These are phyloP conservation scores for Trichoderma parareesei DNA, from an alignment of 495 filamentous ascomycete genomes.

Conservation along the genomic window DNA sequence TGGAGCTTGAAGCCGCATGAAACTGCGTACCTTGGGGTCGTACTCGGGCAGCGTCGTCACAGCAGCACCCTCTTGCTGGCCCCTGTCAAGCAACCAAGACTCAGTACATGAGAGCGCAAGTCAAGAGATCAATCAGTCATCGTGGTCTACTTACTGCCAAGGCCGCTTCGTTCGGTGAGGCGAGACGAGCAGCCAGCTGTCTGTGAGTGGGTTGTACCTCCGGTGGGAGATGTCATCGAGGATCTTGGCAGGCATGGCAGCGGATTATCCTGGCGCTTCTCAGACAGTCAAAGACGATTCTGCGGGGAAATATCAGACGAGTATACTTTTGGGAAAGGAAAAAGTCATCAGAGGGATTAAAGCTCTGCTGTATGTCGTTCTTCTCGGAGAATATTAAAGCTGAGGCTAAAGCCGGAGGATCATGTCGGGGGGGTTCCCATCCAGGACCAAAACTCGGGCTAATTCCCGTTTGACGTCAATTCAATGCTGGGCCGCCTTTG, in stretches of 20 bases:
- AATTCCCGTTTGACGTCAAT: background rate
- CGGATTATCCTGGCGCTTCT: background rate
- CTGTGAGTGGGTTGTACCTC: constrained; percentile 84
- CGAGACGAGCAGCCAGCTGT: constrained; percentile 86
- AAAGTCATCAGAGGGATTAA: background rate
- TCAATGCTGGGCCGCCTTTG: background rate
- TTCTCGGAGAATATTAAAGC: background rate
- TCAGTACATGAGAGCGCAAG: background rate
- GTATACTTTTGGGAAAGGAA: background rate
- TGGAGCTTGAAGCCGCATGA: background rate
- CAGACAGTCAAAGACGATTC: background rate
- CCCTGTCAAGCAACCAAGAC: constrained; percentile 43
- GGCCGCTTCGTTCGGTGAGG: constrained; percentile 93
- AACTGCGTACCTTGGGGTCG: constrained; percentile 55
- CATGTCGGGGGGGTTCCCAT: background rate
- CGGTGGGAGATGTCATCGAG: constrained; percentile 96
- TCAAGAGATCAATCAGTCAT: background rate
- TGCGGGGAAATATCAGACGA: background rate
- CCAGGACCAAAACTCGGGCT: constrained; percentile 7
- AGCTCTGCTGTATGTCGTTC: background rate
- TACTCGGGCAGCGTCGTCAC: constrained; percentile 70
- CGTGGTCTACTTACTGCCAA: constrained; percentile 73
- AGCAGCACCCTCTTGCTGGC: constrained; percentile 77
- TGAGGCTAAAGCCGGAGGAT: background rate
- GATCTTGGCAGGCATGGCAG: constrained; percentile 51